phyloP scores from a whole-genome alignment of 768 basidiomycete species.

The Mycena vitilis region DNA sequence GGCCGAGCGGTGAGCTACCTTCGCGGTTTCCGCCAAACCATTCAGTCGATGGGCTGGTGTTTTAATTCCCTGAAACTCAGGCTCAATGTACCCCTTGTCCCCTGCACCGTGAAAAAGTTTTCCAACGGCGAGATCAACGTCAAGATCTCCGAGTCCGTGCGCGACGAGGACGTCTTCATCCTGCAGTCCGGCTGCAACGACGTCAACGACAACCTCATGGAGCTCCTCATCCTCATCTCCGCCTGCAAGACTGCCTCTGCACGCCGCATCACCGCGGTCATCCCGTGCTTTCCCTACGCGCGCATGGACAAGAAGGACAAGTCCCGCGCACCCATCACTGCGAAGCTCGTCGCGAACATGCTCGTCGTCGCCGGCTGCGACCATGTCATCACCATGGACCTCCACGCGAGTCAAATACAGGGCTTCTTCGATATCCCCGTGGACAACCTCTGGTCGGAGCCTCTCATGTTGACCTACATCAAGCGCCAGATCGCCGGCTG shows the following conservation, averaged over 20 bases:
- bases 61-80: conserved; percentile 65
- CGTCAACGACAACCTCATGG: conserved; percentile 98
- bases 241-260: conserved; percentile 98
- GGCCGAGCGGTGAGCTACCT: conserved; percentile 92
- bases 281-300: conserved; percentile 97
- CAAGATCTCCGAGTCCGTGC: conserved; percentile 94
- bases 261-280: conserved; percentile 94
- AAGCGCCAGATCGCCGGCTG: conserved; percentile 88
- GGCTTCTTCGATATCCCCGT: conserved; percentile 99
- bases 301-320: conserved; percentile 99
- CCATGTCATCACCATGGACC: conserved; percentile 99
- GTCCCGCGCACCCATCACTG: conserved; percentile 95
- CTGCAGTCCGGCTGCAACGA: conserved; percentile 91
- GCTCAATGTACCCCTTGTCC: conserved; percentile 88
- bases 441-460: conserved; percentile 97
- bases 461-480: conserved; percentile 94
- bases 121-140: conserved; percentile 96
- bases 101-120: conserved; percentile 88
- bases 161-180: conserved; percentile 99
- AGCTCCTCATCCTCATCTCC: conserved; percentile 97
- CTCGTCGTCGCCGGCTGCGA: conserved; percentile 96
- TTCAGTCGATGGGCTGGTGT: conserved; percentile 63
- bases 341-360: conserved; percentile 99
- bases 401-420: conserved; percentile 98
- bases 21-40: conserved; percentile 53